phyloP scores from a whole-genome alignment of 306 rosid genomes.

The Urtica urens region DNA sequence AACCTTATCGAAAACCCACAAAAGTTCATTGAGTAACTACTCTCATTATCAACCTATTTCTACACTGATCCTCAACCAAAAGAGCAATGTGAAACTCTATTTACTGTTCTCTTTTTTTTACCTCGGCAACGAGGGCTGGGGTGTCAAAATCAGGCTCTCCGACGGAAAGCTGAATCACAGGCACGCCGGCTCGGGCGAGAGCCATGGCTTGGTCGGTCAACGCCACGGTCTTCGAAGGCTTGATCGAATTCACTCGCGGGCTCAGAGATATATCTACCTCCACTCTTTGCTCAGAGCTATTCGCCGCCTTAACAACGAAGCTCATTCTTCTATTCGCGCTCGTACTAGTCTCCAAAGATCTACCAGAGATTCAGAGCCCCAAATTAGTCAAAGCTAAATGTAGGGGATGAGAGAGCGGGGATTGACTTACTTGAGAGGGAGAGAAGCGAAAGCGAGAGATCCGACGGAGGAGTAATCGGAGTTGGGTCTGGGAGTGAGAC shows the following conservation, averaged over 20 bases:
- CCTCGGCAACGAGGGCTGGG: conserved; percentile 63
- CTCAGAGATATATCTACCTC: conserved; percentile 56
- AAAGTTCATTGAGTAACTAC: too few relatives aligned
- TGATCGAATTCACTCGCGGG: conserved; percentile 70
- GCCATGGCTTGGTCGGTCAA: conserved; percentile 80
- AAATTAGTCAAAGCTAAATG: not conserved
- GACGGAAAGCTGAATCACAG: conserved; percentile 74
- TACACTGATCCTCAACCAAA: too few relatives aligned
- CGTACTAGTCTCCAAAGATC: conserved; percentile 18
- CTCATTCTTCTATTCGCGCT: conserved; percentile 5
- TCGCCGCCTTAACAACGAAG: conserved; percentile 27
- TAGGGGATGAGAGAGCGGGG: not conserved
- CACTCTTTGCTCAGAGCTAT: conserved; percentile 15
- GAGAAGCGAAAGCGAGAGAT: conserved; percentile 28
- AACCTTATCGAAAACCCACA: too few relatives aligned
- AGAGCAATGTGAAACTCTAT: too few relatives aligned
- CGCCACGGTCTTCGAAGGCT: conserved; percentile 79
- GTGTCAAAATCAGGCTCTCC: conserved; percentile 96
- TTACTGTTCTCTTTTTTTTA: too few relatives aligned
- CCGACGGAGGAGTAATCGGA: conserved; percentile 12
- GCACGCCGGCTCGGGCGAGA: conserved; percentile 77
- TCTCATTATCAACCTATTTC: too few relatives aligned
- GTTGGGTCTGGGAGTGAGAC: conserved; percentile 12
- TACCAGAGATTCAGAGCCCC: not conserved
- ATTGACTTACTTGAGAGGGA: conserved; percentile 20